Percentiles rank a stretch among this genome's conserved stretches.
phyloP scores from a whole-genome alignment of 2,329 filamentous ascomycete genomes.

The Aspergillus ibericus region DNA sequence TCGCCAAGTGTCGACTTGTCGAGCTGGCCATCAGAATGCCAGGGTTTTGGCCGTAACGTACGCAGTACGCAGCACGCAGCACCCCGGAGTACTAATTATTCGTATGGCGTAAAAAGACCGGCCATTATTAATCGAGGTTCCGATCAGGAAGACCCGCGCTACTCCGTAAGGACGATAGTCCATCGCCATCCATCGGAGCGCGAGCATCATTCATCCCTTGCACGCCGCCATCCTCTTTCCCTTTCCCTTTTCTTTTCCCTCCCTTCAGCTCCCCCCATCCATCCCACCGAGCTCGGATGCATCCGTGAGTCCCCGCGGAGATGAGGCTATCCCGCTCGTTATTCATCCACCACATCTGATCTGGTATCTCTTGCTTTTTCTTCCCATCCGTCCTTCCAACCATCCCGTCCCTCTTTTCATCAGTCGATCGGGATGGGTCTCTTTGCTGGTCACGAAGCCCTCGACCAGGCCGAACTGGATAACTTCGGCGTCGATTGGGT shows the following conservation, averaged over 20 bases:
- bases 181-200: background rate
- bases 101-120: no score
- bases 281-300: slow-evolving; percentile 5
- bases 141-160: background rate
- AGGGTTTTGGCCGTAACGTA: no score
- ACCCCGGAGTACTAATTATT: no score
- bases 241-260: slow-evolving; percentile 3
- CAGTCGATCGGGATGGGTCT: slow-evolving; percentile 26
- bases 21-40: no score
- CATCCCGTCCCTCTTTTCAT: background rate
- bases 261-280: background rate
- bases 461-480: slow-evolving; percentile 37
- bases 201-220: slow-evolving; percentile 6
- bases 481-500: slow-evolving; percentile 85
- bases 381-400: slow-evolving; percentile 1
- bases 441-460: slow-evolving; percentile 21
- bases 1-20: no score
- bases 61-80: no score
- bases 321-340: slow-evolving; percentile 5
- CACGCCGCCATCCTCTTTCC: slow-evolving; percentile 6
- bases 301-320: slow-evolving; percentile 7
- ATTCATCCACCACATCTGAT: background rate
- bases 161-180: background rate
- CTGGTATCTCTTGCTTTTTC: slow-evolving; percentile 1
- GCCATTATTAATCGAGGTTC: background rate